A percentile compares a stretch with the other conserved stretches of the same genome.
Evolutionary conservation across 116 monocot genomes (phyloP).

Genomic region (Dioscorea cayenensis): DNA sequence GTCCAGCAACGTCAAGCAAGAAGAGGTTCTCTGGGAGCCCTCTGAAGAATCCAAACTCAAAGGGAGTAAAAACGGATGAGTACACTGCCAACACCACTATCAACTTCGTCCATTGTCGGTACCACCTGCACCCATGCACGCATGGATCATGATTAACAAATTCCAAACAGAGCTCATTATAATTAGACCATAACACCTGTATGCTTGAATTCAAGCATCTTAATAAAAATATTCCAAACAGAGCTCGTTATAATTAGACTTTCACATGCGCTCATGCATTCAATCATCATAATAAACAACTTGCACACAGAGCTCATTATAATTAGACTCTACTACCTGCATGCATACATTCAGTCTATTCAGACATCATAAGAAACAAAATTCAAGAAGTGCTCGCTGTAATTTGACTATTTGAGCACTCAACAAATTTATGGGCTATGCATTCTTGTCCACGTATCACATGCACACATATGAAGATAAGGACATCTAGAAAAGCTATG

Average conservation of each 20-base stretch:
- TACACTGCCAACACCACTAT: slow-evolving; percentile 81
- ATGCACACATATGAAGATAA: no score
- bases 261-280: slow-evolving; percentile 24
- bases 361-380: background rate
- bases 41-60: slow-evolving; percentile 93
- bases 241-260: no score
- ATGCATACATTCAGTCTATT: background rate
- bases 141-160: background rate
- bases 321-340: slow-evolving; percentile 39
- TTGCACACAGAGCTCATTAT: background rate
- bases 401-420: no score
- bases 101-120: slow-evolving; percentile 51
- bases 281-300: background rate
- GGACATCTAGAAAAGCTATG: no score
- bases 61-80: slow-evolving; percentile 88
- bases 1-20: slow-evolving; percentile 67
- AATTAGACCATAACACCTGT: background rate
- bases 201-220: background rate
- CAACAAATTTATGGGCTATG: no score
- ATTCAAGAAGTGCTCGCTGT: background rate
- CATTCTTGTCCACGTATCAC: no score
- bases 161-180: background rate
- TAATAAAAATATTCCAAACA: no score
- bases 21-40: slow-evolving; percentile 70
- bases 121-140: slow-evolving; percentile 36